These are phyloP conservation scores for Acacia concinna DNA, from an alignment of 331 rosid genomes.

Conservation along the genomic window DNA sequence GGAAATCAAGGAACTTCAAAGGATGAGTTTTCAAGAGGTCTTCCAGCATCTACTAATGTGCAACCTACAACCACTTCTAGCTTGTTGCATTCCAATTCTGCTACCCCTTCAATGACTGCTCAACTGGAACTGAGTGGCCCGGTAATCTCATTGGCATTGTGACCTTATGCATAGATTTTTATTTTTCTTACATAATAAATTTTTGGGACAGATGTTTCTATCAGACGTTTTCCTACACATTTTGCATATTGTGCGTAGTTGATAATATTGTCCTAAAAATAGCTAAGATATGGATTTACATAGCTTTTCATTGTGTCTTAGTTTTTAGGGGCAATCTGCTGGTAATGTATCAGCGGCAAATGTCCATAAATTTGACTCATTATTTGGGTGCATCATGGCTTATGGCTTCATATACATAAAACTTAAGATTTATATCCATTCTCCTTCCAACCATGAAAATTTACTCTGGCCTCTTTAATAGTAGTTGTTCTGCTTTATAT, in stretches of 20 bases:
- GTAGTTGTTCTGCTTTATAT: neutral
- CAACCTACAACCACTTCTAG: slow-evolving; percentile 51
- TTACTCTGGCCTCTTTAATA: neutral
- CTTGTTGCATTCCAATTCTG: slow-evolving; percentile 46
- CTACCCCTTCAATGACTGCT: slow-evolving; percentile 44
- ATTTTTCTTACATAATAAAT: neutral
- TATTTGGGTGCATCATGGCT: slow-evolving; percentile 1
- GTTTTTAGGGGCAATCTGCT: neutral
- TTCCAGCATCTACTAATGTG: slow-evolving; percentile 48
- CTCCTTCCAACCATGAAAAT: neutral
- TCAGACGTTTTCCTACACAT: neutral
- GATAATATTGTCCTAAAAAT: neutral
- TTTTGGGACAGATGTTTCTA: neutral
- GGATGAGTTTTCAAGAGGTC: slow-evolving; percentile 66
- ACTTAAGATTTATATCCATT: neutral
- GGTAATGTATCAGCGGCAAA: neutral
- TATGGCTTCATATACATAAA: neutral
- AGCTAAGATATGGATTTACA: neutral
- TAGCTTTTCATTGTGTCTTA: neutral
- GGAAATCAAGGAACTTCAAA: slow-evolving; percentile 50
- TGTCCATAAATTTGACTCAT: neutral
- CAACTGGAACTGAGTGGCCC: slow-evolving; percentile 51
- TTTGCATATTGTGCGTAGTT: neutral
- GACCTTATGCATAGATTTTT: neutral
- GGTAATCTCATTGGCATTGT: slow-evolving; percentile 35